Evolutionary conservation across 306 rosid species (phyloP).

Genomic region (Sesbania bispinosa): DNA sequence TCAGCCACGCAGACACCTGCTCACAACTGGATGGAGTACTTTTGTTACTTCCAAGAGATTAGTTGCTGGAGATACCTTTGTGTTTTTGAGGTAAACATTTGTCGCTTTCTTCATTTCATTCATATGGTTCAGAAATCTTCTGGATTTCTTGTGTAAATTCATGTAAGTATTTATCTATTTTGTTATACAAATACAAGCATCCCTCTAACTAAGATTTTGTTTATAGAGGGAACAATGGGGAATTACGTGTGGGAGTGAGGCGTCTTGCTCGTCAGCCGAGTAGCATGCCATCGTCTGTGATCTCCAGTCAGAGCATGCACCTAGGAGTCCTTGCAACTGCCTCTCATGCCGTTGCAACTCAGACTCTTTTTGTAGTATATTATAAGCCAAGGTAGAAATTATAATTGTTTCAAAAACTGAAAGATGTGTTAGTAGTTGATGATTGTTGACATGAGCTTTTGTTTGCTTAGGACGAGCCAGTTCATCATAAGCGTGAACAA

Average conservation of each 20-base stretch:
- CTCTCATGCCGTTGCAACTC: conserved; percentile 83
- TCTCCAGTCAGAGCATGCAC: conserved; percentile 97
- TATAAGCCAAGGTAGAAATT: conserved; percentile 76
- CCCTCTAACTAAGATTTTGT: conserved; percentile 25
- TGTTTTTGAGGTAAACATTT: conserved; percentile 64
- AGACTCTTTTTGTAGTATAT: conserved; percentile 71
- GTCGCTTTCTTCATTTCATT: not conserved
- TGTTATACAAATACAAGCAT: not conserved
- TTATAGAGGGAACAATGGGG: conserved; percentile 71
- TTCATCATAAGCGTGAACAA: conserved; percentile 70
- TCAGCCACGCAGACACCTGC: conserved; percentile 95
- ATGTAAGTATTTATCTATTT: not conserved
- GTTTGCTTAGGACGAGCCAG: conserved; percentile 61
- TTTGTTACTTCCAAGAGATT: conserved; percentile 94
- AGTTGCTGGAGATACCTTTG: conserved; percentile 89
- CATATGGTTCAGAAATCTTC: not conserved
- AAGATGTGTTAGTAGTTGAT: not conserved
- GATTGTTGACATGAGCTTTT: conserved; percentile 19
- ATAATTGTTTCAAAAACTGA: not conserved
- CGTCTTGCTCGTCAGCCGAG: conserved; percentile 77
- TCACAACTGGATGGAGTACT: conserved; percentile 97
- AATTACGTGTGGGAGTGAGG: conserved; percentile 86
- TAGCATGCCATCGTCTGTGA: conserved; percentile 88
- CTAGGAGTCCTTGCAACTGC: conserved; percentile 97
- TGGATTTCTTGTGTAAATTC: not conserved